Conservation (phyloP, 208 protist genomes). For the Crithidia expoeki region DNA sequence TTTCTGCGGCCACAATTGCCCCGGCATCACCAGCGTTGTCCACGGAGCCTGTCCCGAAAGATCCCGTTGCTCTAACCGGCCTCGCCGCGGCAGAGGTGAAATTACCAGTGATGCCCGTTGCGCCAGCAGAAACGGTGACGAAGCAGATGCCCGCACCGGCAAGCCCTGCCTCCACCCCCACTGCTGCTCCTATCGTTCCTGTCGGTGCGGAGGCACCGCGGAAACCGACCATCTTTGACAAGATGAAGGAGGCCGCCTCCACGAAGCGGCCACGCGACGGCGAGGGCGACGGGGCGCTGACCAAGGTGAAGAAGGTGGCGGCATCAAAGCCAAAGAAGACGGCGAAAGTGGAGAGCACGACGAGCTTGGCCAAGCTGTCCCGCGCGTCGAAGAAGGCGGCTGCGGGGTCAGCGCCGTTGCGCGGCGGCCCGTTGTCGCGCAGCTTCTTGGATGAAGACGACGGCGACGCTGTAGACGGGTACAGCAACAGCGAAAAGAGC, state of each 20-base stretch:
- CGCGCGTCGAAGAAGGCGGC: conserved; percentile 52
- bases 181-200: not conserved
- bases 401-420: not conserved
- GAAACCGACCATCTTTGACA: conserved; percentile 47
- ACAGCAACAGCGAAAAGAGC: conserved; percentile 22
- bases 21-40: not conserved
- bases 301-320: conserved; percentile 22
- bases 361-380: conserved; percentile 70
- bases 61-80: not conserved
- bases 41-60: not conserved
- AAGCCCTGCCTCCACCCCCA: too few species aligned
- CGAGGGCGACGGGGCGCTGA: not conserved
- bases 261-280: conserved; percentile 18
- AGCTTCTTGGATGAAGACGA: conserved; percentile 41
- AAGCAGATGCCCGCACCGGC: not conserved
- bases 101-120: not conserved
- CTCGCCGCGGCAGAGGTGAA: not conserved
- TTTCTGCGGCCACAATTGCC: too few species aligned
- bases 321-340: conserved; percentile 26
- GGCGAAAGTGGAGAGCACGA: conserved; percentile 41
- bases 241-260: conserved; percentile 34
- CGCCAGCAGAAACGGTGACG: not conserved
- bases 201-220: conserved; percentile 18
- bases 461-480: conserved; percentile 13
- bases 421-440: not conserved